Evolutionary conservation across 108 stramenopile species (phyloP).

Genomic region (Pseudonitzschia delicatissima): DNA sequence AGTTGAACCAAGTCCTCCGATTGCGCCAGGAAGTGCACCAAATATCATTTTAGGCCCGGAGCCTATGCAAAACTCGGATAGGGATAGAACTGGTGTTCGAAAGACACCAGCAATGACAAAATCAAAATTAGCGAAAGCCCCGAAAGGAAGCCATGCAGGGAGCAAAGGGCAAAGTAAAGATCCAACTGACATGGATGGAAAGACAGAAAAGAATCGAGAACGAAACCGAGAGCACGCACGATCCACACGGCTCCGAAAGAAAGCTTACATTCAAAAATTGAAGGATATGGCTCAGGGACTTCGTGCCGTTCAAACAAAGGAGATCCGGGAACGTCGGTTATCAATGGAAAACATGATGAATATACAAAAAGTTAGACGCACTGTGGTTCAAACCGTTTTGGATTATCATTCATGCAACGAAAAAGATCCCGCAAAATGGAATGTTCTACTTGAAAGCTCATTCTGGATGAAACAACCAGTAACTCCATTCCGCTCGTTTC

Average conservation of each 20-base stretch:
- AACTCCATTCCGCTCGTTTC: constrained; percentile 82
- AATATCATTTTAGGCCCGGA: not conserved
- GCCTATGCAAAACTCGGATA: not conserved
- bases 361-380: constrained; percentile 57
- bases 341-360: constrained; percentile 66
- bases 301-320: constrained; percentile 64
- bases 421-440: constrained; percentile 56
- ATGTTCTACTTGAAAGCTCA: constrained; percentile 60
- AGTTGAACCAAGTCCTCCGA: not conserved
- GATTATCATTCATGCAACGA: constrained; percentile 54
- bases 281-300: constrained; percentile 87
- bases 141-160: not conserved
- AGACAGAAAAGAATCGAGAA: constrained; percentile 71
- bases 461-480: constrained; percentile 80
- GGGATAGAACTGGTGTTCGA: not conserved
- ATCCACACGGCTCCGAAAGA: constrained; percentile 91
- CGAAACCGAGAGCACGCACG: constrained; percentile 93
- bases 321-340: constrained; percentile 63
- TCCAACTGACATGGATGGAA: not conserved
- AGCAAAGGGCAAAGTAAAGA: not conserved
- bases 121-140: not conserved
- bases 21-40: not conserved
- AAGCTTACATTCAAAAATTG: constrained; percentile 89
- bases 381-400: constrained; percentile 63
- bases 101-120: not conserved